phyloP scores from a whole-genome alignment of 345 rosid species.

The Bretschneidera sinensis region DNA sequence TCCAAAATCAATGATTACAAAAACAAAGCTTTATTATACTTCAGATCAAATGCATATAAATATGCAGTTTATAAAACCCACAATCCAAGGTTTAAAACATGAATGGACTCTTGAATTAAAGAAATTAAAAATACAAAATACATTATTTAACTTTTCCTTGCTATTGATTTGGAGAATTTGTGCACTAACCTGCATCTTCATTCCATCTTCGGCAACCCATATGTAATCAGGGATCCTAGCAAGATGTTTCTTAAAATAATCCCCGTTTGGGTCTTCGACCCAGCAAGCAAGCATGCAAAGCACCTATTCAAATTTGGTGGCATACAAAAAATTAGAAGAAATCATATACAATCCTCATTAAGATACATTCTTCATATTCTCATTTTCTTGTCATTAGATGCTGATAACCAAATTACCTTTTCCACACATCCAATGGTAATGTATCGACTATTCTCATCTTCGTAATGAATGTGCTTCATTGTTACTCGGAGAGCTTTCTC shows the following conservation, averaged over 20 bases:
- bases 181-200: slow-evolving; percentile 62
- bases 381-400: not conserved
- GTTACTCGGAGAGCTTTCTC: slow-evolving; percentile 46
- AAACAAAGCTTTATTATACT: not conserved
- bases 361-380: not conserved
- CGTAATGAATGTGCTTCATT: slow-evolving; percentile 62
- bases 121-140: not conserved
- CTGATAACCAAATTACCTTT: slow-evolving; percentile 34
- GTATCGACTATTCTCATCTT: slow-evolving; percentile 64
- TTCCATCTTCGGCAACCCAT: slow-evolving; percentile 96
- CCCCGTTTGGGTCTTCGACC: slow-evolving; percentile 73
- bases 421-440: slow-evolving; percentile 58
- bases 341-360: not conserved
- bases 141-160: not conserved
- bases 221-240: slow-evolving; percentile 68
- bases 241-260: slow-evolving; percentile 69
- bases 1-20: no score
- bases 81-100: not conserved
- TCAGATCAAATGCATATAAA: not conserved
- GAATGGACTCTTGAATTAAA: not conserved
- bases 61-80: not conserved
- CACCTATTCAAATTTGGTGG: slow-evolving; percentile 20
- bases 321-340: slow-evolving; percentile 8
- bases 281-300: slow-evolving; percentile 74
- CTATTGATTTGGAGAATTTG: not conserved